Evolutionary conservation across 2,329 filamentous ascomycete genomes (phyloP).

Genomic region (Penicillium sp.): DNA sequence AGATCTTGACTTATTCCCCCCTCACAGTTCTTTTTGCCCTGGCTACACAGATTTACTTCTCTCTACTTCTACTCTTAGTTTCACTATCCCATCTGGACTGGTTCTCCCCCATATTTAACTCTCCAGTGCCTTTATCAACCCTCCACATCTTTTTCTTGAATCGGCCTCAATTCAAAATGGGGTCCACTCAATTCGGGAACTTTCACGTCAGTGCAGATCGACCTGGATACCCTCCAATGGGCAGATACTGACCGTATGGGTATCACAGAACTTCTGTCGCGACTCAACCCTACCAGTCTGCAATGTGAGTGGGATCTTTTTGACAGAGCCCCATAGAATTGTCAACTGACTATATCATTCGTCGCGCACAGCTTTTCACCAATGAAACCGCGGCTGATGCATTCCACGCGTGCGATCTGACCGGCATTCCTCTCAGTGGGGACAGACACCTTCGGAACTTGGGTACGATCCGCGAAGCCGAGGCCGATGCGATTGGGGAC

Average conservation of each 20-base stretch:
- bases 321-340: not conserved
- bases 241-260: constrained; percentile 24
- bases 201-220: constrained; percentile 50
- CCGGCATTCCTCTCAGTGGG: constrained; percentile 68
- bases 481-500: not conserved
- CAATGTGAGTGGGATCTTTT: constrained; percentile 63
- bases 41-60: not conserved
- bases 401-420: constrained; percentile 69
- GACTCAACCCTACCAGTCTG: constrained; percentile 80
- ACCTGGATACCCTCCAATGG: constrained; percentile 11
- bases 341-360: constrained; percentile 18
- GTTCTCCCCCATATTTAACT: not conserved
- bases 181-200: constrained; percentile 57
- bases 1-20: not conserved
- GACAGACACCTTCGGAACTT: constrained; percentile 73
- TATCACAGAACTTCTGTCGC: constrained; percentile 70
- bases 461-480: constrained; percentile 53
- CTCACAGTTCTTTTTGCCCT: not conserved
- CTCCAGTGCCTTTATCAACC: constrained; percentile 5
- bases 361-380: constrained; percentile 58
- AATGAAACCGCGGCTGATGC: constrained; percentile 61
- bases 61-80: not conserved
- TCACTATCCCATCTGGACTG: constrained; percentile 1
- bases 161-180: constrained; percentile 35
- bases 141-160: constrained; percentile 6